These are phyloP conservation scores for Trametes meyenii DNA, from an alignment of 768 basidiomycete species.

Conservation along the genomic window DNA sequence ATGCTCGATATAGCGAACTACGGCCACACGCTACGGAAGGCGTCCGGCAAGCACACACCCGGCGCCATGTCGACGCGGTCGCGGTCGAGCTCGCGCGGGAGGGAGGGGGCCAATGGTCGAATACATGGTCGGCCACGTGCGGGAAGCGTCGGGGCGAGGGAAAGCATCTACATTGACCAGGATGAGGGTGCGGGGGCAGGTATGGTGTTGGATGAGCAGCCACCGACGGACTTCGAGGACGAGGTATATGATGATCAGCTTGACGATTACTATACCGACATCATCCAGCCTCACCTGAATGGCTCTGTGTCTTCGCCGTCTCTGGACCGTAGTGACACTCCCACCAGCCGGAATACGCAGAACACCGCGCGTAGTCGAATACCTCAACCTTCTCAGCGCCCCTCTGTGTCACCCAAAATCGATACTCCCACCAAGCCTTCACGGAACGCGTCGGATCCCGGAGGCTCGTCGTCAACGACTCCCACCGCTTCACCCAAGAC, in stretches of 20 bases:
- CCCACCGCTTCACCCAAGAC: constrained; percentile 22
- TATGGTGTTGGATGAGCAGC: constrained; percentile 74
- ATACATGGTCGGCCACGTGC: constrained; percentile 54
- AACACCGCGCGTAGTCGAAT: constrained; percentile 26
- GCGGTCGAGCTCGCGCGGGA: constrained; percentile 34
- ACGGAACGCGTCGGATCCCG: constrained; percentile 41
- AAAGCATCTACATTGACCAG: constrained; percentile 68
- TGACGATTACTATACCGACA: constrained; percentile 17
- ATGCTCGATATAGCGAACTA: constrained; percentile 90
- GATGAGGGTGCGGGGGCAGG: constrained; percentile 50
- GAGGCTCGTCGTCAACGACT: constrained; percentile 20
- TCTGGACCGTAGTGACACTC: constrained; percentile 29
- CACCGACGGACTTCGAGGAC: constrained; percentile 66
- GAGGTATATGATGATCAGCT: constrained; percentile 47
- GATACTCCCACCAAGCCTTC: constrained; percentile 44
- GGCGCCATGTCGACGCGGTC: constrained; percentile 23
- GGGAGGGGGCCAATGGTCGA: constrained; percentile 20
- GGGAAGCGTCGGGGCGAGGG: constrained; percentile 62
- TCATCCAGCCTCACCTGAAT: constrained; percentile 22
- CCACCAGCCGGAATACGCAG: constrained; percentile 20
- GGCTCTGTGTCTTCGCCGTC: constrained; percentile 28
- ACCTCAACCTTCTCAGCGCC: constrained; percentile 36
- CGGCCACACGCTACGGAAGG: constrained; percentile 58
- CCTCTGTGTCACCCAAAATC: constrained; percentile 49
- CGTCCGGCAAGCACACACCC: constrained; percentile 22